These are phyloP conservation scores for Dryas drummondii DNA, from an alignment of 306 rosid genomes.

Conservation along the genomic window DNA sequence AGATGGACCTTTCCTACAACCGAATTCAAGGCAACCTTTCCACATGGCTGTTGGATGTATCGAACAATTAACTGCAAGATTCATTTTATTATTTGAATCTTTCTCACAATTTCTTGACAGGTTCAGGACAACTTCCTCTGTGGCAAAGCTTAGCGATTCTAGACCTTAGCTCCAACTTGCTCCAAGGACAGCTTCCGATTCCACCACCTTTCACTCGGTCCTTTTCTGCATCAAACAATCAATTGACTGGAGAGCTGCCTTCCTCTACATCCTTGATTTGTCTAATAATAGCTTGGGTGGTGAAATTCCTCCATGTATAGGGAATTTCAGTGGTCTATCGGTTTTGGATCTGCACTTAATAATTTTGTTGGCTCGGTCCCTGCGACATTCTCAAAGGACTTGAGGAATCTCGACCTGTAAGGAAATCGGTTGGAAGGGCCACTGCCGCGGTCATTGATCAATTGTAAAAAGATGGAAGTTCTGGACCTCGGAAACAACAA, in stretches of 20 bases:
- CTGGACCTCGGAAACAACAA: slow-evolving; percentile 8
- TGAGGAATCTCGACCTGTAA: neutral
- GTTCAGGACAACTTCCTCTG: neutral
- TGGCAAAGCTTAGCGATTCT: neutral
- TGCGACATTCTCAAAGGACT: neutral
- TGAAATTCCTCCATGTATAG: neutral
- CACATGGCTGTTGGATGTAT: slow-evolving; percentile 2
- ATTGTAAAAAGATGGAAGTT: neutral
- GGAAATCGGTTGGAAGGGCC: slow-evolving; percentile 21
- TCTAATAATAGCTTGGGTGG: slow-evolving; percentile 2
- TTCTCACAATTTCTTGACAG: slow-evolving; percentile 1
- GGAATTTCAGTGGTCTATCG: neutral
- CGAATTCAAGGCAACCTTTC: no score
- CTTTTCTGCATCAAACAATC: neutral
- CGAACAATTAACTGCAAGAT: no score
- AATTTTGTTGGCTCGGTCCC: neutral
- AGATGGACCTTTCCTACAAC: neutral
- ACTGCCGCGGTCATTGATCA: neutral
- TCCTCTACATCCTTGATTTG: neutral
- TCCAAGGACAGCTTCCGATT: neutral
- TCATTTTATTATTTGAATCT: neutral
- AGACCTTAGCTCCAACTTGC: slow-evolving; percentile 4
- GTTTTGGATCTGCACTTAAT: slow-evolving; percentile 10
- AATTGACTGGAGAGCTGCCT: neutral
- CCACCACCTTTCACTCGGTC: neutral